Base-by-base conservation (phyloP, 805 yeast species). In the Yamadazyma sp. region DNA sequence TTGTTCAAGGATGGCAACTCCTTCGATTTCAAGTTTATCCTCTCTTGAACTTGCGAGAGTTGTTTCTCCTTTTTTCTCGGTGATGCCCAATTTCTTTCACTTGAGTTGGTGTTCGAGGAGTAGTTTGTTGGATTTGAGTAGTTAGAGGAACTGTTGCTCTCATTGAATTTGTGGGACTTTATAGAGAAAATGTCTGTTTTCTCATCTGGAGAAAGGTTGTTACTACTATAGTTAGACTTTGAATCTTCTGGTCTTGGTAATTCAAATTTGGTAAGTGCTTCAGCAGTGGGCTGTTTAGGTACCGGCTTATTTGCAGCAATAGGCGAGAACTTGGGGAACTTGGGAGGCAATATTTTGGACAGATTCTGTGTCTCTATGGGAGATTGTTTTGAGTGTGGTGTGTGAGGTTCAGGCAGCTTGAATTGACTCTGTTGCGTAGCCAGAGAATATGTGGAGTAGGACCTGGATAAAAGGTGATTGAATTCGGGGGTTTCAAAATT, bases 21-120 rank as follows among this genome's bases (percentile, higher is more conserved):
- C 37, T 57, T 57, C 3, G 61, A 45, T 38, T 60, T 57, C 28
- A 61, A 47, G 47, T 67, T 66, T 36, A 68, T 66, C 41, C 59
- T 58, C 29, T 62, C 65, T 39, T 67, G 74, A 17, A 66, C 46
- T 40, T 62, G 60, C 19, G 50, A 49, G 26, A 60, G 48, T 42
- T 59, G 64, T 41, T 55, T 47, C 36, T 58, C 62, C 42, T 54
- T 56, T 34, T 62, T 54, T 30, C 65, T 52, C 3, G 74, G 74
- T n/a, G 71, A 63, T 6, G 70, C 62, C 74, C 74, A 69, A 44
- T 62, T 62, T 31, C 71, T 51, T 28, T 57, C 62, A 16, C 42
- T 45, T 7, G 53, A 45, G 16, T 23, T 24, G 0, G 46, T 34
- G 14, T 34, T 31, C 6, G 47, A 37, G 6, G 59, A 44, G 38